phyloP scores from a whole-genome alignment of 257 asterid species.

The Scutellaria galericulata region DNA sequence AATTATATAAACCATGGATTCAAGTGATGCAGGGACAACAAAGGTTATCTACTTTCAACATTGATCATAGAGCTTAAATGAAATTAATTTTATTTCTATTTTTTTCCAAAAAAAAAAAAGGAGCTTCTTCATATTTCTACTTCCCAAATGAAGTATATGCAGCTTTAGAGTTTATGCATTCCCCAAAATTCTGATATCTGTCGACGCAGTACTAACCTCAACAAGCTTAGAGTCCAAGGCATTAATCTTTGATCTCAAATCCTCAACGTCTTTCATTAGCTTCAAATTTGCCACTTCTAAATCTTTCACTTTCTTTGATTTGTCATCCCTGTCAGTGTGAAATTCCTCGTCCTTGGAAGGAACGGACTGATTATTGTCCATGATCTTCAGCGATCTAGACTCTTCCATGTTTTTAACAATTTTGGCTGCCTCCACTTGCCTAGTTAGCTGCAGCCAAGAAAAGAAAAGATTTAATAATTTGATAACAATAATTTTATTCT shows the following conservation, averaged over 20 bases:
- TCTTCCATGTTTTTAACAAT: constrained; percentile 47
- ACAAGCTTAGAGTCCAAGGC: constrained; percentile 62
- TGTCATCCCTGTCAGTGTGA: constrained; percentile 35
- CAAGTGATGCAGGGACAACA: not conserved
- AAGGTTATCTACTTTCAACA: not conserved
- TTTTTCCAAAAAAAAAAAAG: not conserved
- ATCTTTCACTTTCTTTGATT: constrained; percentile 42
- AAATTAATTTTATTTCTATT: not conserved
- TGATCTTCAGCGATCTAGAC: constrained; percentile 40
- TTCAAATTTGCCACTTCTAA: constrained; percentile 48
- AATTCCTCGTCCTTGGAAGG: constrained; percentile 45
- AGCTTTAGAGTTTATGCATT: constrained; percentile 9
- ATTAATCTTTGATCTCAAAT: constrained; percentile 55
- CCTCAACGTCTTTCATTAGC: constrained; percentile 50
- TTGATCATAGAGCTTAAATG: not conserved
- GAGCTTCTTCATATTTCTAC: constrained; percentile 12
- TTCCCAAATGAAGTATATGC: constrained; percentile 26
- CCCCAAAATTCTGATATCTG: constrained; percentile 27
- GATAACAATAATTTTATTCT: not conserved
- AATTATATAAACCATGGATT: not conserved
- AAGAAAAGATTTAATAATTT: constrained; percentile 15
- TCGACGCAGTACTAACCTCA: constrained; percentile 55
- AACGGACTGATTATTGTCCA: constrained; percentile 40
- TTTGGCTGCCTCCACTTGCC: constrained; percentile 49
- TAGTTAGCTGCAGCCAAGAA: constrained; percentile 44